Evolutionary conservation across 305 asterid species (phyloP), one percentile per base, ranked within the genome.

Genomic region (Euphrasia arctica): DNA sequence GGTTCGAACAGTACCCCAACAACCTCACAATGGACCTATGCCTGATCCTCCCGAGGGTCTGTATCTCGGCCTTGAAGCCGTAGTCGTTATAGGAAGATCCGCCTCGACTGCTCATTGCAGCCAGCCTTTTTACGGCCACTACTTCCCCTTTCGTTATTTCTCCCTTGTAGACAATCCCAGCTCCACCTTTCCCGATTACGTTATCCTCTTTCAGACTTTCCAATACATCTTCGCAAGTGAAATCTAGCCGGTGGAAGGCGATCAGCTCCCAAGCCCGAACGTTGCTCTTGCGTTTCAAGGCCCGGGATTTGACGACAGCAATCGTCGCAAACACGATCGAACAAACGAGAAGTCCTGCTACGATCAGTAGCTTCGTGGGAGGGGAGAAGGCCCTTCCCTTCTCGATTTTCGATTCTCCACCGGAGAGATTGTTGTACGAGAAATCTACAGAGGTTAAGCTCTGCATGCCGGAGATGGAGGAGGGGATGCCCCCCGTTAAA

Each of bases 361-460:
- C 58, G 3, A 52, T 31, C 12, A 52, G 0, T 15, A 52, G 32
- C n/a, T 52, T 52, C 13, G 1, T 22, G 12, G 58, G 15, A 22
- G 32, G 58, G 12, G 58, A 52, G 58, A 22, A 22, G 5, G 58
- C 22, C 31, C 22, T 18, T 18, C 31, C 12, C 32, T 52, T 52
- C 32, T 22, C 58, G 2, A 18, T 18, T 18, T 1, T 18, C 22
- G 22, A 18, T 18, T 18, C 22, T 18, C 22, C 22, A 18, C 58
- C 58, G 4, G 32, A 52, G 9, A 52, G 12, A 52, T 52, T 52
- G 58, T 52, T 52, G 9, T 6, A 52, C 4, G 58, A 52, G 13
- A 52, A 52, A 52, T 52, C 58, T 6, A 52, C 58, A 22, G 31
- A 52, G 12, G 58, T 52, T 52, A 52, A 52, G 25, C 58, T 52